phyloP scores from a whole-genome alignment of 1,284 basidiomycete genomes.

The Tetrapyrgos nigripes region DNA sequence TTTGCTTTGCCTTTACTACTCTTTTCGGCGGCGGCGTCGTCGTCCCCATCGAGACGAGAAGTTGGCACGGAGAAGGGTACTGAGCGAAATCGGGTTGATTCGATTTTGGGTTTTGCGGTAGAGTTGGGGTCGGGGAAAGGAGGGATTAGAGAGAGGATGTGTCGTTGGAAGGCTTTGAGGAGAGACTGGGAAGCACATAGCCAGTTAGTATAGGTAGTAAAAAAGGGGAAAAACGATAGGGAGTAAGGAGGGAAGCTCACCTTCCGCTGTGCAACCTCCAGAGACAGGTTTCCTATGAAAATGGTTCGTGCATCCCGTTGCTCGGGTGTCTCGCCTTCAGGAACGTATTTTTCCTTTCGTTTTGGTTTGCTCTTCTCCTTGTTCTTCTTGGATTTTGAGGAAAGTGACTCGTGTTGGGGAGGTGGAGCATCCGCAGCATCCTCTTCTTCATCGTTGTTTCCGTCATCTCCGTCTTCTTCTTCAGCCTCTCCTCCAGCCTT shows the following conservation, averaged over 20 bases:
- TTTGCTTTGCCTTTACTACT: slow-evolving; percentile 54
- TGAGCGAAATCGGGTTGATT: slow-evolving; percentile 91
- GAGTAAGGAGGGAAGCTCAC: slow-evolving; percentile 46
- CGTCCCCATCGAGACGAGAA: slow-evolving; percentile 57
- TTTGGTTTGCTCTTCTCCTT: slow-evolving; percentile 14
- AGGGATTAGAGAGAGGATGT: slow-evolving; percentile 74
- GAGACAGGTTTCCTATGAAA: slow-evolving; percentile 92
- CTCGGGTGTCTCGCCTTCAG: slow-evolving; percentile 70
- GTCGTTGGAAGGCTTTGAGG: slow-evolving; percentile 72
- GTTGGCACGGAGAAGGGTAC: slow-evolving; percentile 87
- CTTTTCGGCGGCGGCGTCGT: slow-evolving; percentile 37
- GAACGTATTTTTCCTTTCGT: slow-evolving; percentile 52
- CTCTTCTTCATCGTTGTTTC: slow-evolving; percentile 36
- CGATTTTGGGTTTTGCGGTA: slow-evolving; percentile 63
- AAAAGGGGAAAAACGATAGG: neutral
- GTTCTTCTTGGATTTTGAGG: slow-evolving; percentile 33
- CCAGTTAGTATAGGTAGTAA: slow-evolving; percentile 7
- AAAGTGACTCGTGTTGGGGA: slow-evolving; percentile 55
- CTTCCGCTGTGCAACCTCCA: slow-evolving; percentile 78
- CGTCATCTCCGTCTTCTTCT: slow-evolving; percentile 17
- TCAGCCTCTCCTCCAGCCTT: slow-evolving; percentile 8
- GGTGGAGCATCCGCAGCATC: slow-evolving; percentile 33
- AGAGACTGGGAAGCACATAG: slow-evolving; percentile 47
- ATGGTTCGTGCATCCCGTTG: slow-evolving; percentile 84
- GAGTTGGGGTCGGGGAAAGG: slow-evolving; percentile 31